Evolutionary conservation across 768 basidiomycete genomes (phyloP).

Genomic region (Trametes cingulata): DNA sequence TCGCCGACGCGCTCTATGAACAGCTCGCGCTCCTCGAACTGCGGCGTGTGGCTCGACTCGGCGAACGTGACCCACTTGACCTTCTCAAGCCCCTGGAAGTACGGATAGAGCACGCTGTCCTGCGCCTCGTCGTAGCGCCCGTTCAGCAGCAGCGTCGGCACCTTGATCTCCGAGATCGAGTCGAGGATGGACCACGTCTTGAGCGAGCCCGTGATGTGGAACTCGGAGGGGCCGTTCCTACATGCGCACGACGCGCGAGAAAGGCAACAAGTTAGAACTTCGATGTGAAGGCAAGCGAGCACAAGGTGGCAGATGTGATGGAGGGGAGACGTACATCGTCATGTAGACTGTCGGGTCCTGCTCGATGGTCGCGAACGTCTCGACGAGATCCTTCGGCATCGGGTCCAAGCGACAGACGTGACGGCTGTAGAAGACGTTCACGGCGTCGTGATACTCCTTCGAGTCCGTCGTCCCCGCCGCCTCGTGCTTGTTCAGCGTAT

Average conservation of each 20-base stretch:
- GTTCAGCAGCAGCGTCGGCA: constrained; percentile 33
- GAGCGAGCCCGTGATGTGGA: constrained; percentile 39
- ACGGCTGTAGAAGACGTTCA: constrained; percentile 41
- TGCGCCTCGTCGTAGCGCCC: constrained; percentile 33
- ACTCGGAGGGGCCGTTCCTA: constrained; percentile 36
- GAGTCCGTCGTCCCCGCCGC: constrained; percentile 42
- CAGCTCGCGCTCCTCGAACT: constrained; percentile 32
- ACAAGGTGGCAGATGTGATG: neutral
- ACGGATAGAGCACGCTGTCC: constrained; percentile 30
- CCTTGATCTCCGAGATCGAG: constrained; percentile 27
- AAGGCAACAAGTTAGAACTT: neutral
- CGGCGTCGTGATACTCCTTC: constrained; percentile 46
- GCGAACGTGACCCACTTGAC: constrained; percentile 34
- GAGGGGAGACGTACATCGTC: constrained; percentile 32
- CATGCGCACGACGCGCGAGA: neutral
- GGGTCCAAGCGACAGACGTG: constrained; percentile 41
- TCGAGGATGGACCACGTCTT: constrained; percentile 32
- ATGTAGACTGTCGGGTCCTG: constrained; percentile 40
- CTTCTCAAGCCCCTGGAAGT: constrained; percentile 27
- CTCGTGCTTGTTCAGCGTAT: constrained; percentile 42
- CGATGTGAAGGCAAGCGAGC: neutral
- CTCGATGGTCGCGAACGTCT: constrained; percentile 27
- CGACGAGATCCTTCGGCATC: constrained; percentile 30
- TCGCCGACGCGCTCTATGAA: constrained; percentile 33
- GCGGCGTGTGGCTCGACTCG: constrained; percentile 33